Evolutionary conservation across 768 basidiomycete species (phyloP).

Genomic region (Russula abietina): DNA sequence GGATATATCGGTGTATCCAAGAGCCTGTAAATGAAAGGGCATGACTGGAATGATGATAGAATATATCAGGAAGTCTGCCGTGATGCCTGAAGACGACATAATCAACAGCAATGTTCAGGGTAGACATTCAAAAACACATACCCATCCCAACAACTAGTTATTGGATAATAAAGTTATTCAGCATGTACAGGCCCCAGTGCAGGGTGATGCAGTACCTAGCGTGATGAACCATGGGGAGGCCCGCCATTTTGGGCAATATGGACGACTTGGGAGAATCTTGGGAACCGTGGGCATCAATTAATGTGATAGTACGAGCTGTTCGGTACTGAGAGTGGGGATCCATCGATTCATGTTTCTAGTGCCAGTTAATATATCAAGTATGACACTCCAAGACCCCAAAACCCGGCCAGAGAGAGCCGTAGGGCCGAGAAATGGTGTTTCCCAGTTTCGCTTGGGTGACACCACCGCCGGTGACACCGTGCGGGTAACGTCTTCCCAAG

Average conservation of each 20-base stretch:
- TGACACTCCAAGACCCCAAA: background rate
- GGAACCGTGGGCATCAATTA: conserved; percentile 4
- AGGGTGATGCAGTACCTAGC: conserved; percentile 28
- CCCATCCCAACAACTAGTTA: conserved; percentile 42
- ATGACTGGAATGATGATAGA: conserved; percentile 38
- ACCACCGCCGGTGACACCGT: background rate
- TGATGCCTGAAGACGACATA: conserved; percentile 27
- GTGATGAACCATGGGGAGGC: conserved; percentile 55
- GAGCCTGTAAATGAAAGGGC: conserved; percentile 34
- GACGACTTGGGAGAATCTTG: conserved; percentile 8
- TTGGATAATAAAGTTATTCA: background rate
- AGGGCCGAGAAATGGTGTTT: background rate
- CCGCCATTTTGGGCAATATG: conserved; percentile 50
- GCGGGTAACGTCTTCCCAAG: background rate
- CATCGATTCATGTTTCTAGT: background rate
- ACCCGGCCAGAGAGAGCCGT: background rate
- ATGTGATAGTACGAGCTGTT: background rate
- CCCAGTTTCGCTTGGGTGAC: background rate
- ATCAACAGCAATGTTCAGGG: conserved; percentile 28
- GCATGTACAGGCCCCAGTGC: background rate
- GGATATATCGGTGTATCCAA: conserved; percentile 34
- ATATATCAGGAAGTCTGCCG: conserved; percentile 35
- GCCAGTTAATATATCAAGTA: background rate
- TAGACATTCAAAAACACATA: background rate
- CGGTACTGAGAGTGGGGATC: background rate